Evolutionary conservation across 2,329 filamentous ascomycete species (phyloP).

Genomic region (Trichoderma pleuroti): DNA sequence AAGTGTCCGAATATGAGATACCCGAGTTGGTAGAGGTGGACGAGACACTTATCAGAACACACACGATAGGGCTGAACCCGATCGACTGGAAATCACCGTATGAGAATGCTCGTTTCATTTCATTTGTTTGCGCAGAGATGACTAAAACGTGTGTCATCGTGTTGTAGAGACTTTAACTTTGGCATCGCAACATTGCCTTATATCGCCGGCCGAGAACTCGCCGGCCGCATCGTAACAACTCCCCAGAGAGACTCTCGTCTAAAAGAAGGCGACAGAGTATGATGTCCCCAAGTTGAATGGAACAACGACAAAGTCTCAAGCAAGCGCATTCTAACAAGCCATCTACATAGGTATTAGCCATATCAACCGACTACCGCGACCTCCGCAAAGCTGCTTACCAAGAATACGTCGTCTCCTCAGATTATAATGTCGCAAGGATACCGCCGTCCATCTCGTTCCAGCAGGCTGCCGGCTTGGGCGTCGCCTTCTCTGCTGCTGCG

Average conservation of each 20-base stretch:
- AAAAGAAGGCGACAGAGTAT: constrained; percentile 52
- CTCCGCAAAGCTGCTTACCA: constrained; percentile 69
- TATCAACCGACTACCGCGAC: constrained; percentile 72
- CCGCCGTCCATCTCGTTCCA: constrained; percentile 51
- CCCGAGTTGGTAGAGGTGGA: constrained; percentile 10
- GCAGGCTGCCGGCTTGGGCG: constrained; percentile 61
- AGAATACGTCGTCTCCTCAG: constrained; percentile 61
- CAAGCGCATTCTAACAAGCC: neutral
- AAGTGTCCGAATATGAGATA: constrained; percentile 2
- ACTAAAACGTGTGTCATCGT: neutral
- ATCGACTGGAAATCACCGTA: constrained; percentile 75
- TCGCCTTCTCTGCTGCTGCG: constrained; percentile 67
- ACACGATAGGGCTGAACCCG: constrained; percentile 68
- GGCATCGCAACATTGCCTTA: constrained; percentile 65
- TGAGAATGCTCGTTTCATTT: constrained; percentile 27
- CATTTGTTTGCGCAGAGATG: neutral
- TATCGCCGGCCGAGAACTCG: constrained; percentile 66
- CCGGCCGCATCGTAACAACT: constrained; percentile 57
- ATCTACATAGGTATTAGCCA: constrained; percentile 48
- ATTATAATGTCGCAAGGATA: constrained; percentile 62
- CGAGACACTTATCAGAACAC: constrained; percentile 61
- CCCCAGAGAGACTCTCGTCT: constrained; percentile 43
- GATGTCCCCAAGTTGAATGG: neutral
- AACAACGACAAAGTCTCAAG: neutral
- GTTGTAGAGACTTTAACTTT: constrained; percentile 63